Evolutionary conservation across 495 filamentous ascomycete species (phyloP).

Genomic region (Cairneyella variabilis): DNA sequence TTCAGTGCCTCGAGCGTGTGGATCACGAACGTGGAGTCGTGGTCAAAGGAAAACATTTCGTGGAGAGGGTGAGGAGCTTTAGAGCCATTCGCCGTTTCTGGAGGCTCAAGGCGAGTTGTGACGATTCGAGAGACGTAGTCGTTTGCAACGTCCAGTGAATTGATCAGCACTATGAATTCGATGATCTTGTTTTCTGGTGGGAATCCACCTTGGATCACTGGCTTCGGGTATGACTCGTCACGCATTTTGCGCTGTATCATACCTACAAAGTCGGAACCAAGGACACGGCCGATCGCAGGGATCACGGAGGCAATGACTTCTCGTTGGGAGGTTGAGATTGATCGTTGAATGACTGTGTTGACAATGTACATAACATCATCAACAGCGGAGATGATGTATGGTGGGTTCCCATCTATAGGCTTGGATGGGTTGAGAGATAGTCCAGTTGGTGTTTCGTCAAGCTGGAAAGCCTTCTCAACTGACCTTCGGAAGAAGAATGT

Average conservation of each 20-base stretch:
- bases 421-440: slow-evolving; percentile 69
- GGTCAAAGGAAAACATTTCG: slow-evolving; percentile 71
- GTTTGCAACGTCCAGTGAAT: slow-evolving; percentile 85
- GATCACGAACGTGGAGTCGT: slow-evolving; percentile 64
- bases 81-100: slow-evolving; percentile 18
- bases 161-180: slow-evolving; percentile 85
- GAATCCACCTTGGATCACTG: slow-evolving; percentile 65
- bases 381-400: slow-evolving; percentile 91
- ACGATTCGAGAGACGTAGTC: slow-evolving; percentile 90
- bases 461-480: slow-evolving; percentile 94
- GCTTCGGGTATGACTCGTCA: slow-evolving; percentile 84
- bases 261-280: slow-evolving; percentile 88
- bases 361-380: slow-evolving; percentile 99
- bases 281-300: slow-evolving; percentile 75
- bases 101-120: slow-evolving; percentile 47
- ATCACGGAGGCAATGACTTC: slow-evolving; percentile 72
- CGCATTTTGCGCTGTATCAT: slow-evolving; percentile 98
- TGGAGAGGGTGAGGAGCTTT: slow-evolving; percentile 39
- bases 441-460: slow-evolving; percentile 88
- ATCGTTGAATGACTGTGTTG: slow-evolving; percentile 81
- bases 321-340: slow-evolving; percentile 78
- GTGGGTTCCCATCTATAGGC: slow-evolving; percentile 66
- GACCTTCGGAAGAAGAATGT: slow-evolving; percentile 95
- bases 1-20: slow-evolving; percentile 65
- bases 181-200: slow-evolving; percentile 83